Evolutionary conservation across 345 rosid genomes (phyloP), one percentile per base, ranked within the genome.

Genomic region (Hevea brasiliensis): DNA sequence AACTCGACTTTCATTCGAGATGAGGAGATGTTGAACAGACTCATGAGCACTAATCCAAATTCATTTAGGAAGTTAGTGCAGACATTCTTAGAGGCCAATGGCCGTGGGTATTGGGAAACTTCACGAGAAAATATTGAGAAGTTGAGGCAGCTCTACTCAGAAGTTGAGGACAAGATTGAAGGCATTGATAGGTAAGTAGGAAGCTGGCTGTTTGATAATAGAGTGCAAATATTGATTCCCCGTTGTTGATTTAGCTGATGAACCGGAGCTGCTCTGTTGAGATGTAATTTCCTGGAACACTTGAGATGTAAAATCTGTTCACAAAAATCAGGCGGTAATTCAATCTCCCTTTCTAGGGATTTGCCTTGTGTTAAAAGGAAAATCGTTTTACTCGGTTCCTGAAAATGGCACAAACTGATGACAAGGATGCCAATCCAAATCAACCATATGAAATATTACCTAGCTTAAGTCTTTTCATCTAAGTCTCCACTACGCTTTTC

Each of bases 121-220:
- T 85, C 96, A 0, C 84, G 75, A 71, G 86, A 92, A 57, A 92
- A 91, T 44, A 86, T 95, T 35, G 99, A 95, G 81, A 91, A 48
- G 87, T 82, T 95, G 80, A 95, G 84, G 82, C 92, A 95, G 70
- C 78, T 95, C 74, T 95, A 95, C 85, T 92, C 98, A 0, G 93
- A 92, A 79, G 97, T 92, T 0, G 99, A 95, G 81, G 98, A 95
- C 90, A 95, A 89, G 89, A 95, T 95, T 23, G 99, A 95, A 85
- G 99, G 99, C 61, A 87, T 95, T 51, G 98, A 95, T 73, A 75
- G 93, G 78, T 90, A 84, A 84, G 74, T 50, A 21, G 59, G 29
- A 67, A 65, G 37, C 24, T 15, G 47, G 27, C 15, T 32, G 23
- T 29, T 68, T 3, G 47, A 50, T 57, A 32, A 37, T 7, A 27